Base-by-base conservation (phyloP, 306 rosid genomes). In the Pterocarpus macrocarpus region DNA sequence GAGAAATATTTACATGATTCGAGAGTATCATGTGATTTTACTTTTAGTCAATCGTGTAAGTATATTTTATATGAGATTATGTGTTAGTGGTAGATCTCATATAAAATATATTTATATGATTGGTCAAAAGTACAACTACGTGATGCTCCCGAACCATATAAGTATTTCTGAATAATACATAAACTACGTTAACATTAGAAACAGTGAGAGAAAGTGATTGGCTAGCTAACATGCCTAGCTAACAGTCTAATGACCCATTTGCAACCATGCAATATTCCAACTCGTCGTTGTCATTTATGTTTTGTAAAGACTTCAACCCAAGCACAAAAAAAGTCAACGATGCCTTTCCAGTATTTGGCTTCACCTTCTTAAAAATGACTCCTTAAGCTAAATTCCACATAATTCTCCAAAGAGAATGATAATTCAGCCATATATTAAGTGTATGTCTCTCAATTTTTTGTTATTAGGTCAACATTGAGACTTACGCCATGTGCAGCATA, bases 241-340 rank as follows among this genome's bases (percentile, higher is more conserved):
- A 43, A 7, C 11, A 43, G 47, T 43, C 10, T 43, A 43, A 43
- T 7, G 7, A 43, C 47, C 47, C 41, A 4, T 38, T 43, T 43
- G 2, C 47, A 43, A 6, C 11, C 66, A 22, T 11, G 7, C 33
- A 22, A 22, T 22, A 70, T 49, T 49, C 43, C 30, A 69, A 30
- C 74, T 28, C 12, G 28, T 69, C 61, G 17, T 15, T 8, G 30
- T 70, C 75, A 7, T 32, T 28, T 22, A 30, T 9, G 30, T 69
- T 22, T 22, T 44, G 7, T 47, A 3, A 69, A 16, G 3, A 8
- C 52, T 32, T 70, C 15, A 35, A 75, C 4, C 45, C 47, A 43
- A 43, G 49, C 71, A 76, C 63, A 72, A 49, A 33, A 50, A 22
- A 64, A 17, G 66, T 67, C 81, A 78, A 67, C 28, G 28, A 22